These are phyloP conservation scores for Psilocybe mexicana DNA, from an alignment of 1,284 basidiomycete genomes.

Conservation along the genomic window DNA sequence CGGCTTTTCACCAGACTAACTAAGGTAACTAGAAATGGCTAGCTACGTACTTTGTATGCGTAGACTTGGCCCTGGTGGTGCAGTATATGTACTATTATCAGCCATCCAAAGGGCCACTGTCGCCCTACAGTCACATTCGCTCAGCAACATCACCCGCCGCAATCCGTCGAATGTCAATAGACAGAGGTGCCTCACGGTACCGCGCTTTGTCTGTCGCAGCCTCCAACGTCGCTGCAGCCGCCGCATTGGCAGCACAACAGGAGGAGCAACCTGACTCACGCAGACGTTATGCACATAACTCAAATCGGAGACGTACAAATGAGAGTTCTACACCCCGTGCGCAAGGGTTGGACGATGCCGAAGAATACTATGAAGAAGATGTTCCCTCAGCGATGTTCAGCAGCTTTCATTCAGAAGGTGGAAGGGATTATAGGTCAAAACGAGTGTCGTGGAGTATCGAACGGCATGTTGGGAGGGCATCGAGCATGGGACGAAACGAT, in stretches of 20 bases:
- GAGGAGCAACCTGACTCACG: constrained; percentile 38
- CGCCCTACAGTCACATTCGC: constrained; percentile 34
- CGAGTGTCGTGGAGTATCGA: constrained; percentile 71
- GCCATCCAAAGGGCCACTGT: constrained; percentile 34
- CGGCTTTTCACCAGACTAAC: not conserved
- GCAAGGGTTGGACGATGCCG: constrained; percentile 36
- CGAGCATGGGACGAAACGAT: constrained; percentile 40
- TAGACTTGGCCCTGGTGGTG: constrained; percentile 71
- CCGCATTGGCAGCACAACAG: constrained; percentile 63
- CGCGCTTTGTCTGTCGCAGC: constrained; percentile 67
- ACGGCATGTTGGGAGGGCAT: constrained; percentile 42
- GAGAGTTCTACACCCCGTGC: constrained; percentile 22
- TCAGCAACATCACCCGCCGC: constrained; percentile 44
- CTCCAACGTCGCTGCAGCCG: constrained; percentile 66
- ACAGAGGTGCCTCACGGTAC: constrained; percentile 57
- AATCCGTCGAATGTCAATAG: constrained; percentile 46
- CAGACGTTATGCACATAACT: constrained; percentile 17
- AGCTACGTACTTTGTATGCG: constrained; percentile 82
- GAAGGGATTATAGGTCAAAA: constrained; percentile 45
- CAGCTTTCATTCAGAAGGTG: constrained; percentile 72
- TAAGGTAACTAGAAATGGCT: constrained; percentile 69
- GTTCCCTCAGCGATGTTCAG: constrained; percentile 57
- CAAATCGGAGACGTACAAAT: constrained; percentile 23
- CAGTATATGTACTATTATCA: constrained; percentile 81
- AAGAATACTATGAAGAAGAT: constrained; percentile 53